Base-by-base conservation (phyloP, 257 asterid species). In the Scutellaria galericulata region DNA sequence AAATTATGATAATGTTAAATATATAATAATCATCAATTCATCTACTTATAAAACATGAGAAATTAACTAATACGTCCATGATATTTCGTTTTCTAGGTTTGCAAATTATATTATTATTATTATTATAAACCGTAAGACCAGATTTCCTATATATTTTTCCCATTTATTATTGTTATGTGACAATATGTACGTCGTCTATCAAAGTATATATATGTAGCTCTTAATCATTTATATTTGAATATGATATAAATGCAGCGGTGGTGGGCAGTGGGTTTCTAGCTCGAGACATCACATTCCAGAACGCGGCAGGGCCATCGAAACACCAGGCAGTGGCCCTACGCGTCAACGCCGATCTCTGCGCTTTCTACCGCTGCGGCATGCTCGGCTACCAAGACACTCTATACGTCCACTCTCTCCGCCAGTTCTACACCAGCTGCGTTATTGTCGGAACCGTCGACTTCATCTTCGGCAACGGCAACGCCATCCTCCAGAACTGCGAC, bases 401-500 rank as follows among this genome's bases (percentile, higher is more conserved):
- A 7, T 86, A 86, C 75, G 88, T 82, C 67, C 91, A 86, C 83
- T 83, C 88, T 59, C 86, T 83, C 63, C 91, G 91, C 15, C 91
- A 86, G 55, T 86, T 86, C 84, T 86, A 79, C 78, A 57, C 83
- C 15, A 57, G 64, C 52, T 86, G 89, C 75, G 5, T 40, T 70
- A 76, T 86, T 66, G 72, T 79, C 27, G 91, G 91, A 10, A 86
- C 91, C 2, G 87, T 86, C 8, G 91, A 86, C 71, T 86, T 86
- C 83, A 86, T 86, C 65, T 86, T 86, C 67, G 91, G 91, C n/a
- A 86, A 86, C 64, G 87, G 87, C 6, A 82, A 80, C 11, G 89
- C 20, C 13, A 78, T 84, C 14, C 76, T 86, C 45, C 91, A 86
- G 53, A 59, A 77, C 59, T 84, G 91, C 72, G 87, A 86, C 53